These are phyloP conservation scores for Cenchrus purpureus DNA, from an alignment of 176 grass and related monocot species.

Conservation along the genomic window DNA sequence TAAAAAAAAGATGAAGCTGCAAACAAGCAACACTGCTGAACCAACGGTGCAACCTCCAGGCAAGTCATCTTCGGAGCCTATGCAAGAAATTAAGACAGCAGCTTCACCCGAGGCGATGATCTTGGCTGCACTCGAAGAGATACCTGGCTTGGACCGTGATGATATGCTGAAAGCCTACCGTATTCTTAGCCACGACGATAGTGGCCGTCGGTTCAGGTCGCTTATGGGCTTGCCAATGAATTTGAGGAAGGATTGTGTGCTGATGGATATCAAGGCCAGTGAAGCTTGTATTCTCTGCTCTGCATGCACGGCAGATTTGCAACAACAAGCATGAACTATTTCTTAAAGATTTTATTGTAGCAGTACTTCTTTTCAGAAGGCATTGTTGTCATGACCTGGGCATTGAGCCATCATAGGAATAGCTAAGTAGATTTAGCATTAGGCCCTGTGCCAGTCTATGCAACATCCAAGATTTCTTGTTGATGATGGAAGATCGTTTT, in stretches of 20 bases:
- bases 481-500: no score
- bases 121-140: not conserved
- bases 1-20: no score
- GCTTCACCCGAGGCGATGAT: not conserved
- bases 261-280: constrained; percentile 4
- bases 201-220: not conserved
- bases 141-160: not conserved
- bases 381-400: no score
- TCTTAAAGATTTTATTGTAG: no score
- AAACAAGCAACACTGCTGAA: not conserved
- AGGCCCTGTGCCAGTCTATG: no score
- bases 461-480: no score
- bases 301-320: not conserved
- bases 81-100: not conserved
- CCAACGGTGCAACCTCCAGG: no score
- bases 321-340: not conserved
- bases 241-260: not conserved
- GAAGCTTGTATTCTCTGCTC: not conserved
- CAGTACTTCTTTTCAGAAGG: no score
- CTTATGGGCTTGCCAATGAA: not conserved
- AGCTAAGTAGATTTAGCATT: no score
- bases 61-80: no score
- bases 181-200: not conserved
- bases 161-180: not conserved
- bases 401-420: no score